Percentiles rank a stretch among this genome's conserved stretches.
Conservation (phyloP, 768 basidiomycete species). For the Tulasnella sp. region DNA sequence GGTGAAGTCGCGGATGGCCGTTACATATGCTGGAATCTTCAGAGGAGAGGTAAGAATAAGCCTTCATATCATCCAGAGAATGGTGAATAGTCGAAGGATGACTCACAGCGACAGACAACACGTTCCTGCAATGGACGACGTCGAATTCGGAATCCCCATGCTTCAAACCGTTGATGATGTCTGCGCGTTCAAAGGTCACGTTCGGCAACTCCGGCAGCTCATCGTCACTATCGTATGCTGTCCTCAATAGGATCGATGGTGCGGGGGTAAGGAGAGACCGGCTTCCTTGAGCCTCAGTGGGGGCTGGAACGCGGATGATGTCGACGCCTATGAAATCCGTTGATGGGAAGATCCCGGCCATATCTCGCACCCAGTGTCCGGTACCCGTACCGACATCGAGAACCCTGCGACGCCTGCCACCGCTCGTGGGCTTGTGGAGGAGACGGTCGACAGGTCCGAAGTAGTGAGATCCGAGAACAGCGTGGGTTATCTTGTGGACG, state of each 20-base stretch:
- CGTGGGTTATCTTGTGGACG: conserved; percentile 9
- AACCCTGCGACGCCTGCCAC: neutral
- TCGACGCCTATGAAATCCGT: conserved; percentile 11
- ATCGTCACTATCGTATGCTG: conserved; percentile 7
- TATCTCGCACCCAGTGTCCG: conserved; percentile 12
- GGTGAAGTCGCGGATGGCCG: conserved; percentile 3
- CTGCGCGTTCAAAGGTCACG: conserved; percentile 6
- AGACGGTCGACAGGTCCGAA: conserved; percentile 11
- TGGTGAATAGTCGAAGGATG: neutral
- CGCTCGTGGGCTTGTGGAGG: conserved; percentile 5
- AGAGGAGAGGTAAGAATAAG: neutral
- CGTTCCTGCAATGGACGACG: conserved; percentile 14
- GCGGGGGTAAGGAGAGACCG: neutral
- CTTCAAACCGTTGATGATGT: conserved; percentile 3
- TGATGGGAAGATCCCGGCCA: conserved; percentile 8
- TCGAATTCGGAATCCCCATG: conserved; percentile 7
- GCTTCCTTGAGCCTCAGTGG: neutral
- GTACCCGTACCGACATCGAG: conserved; percentile 12
- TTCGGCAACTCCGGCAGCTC: conserved; percentile 6
- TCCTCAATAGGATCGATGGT: neutral
- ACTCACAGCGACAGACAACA: conserved; percentile 13
- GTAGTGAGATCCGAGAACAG: conserved; percentile 10
- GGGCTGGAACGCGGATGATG: conserved; percentile 9
- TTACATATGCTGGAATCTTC: conserved; percentile 10
- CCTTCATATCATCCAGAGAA: neutral